phyloP scores from a whole-genome alignment of 306 rosid genomes.

The Clitoria ternatea region DNA sequence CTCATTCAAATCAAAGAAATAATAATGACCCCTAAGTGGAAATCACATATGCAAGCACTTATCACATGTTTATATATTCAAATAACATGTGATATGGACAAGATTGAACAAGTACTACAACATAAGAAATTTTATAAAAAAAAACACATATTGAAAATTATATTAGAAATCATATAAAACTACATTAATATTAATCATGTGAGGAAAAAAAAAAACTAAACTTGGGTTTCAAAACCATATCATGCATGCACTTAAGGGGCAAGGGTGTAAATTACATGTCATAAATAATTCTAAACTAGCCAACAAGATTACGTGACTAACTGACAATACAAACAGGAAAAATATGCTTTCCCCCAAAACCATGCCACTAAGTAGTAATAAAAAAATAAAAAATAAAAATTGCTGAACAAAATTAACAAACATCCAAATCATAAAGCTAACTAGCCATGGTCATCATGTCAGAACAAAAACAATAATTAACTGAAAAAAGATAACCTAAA shows the following conservation, averaged over 20 bases:
- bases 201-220: no score
- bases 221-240: not conserved
- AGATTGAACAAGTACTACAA: no score
- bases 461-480: constrained; percentile 4
- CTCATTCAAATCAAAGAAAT: not conserved
- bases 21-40: not conserved
- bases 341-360: constrained; percentile 4
- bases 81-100: not conserved
- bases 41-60: no score
- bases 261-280: not conserved
- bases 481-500: not conserved
- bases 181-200: no score
- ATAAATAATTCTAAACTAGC: not conserved
- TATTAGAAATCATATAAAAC: no score
- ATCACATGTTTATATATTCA: not conserved
- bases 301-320: constrained; percentile 12
- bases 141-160: no score
- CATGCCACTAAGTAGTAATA: constrained; percentile 4
- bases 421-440: not conserved
- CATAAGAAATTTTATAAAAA: no score
- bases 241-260: constrained; percentile 1
- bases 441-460: not conserved
- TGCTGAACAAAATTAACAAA: not conserved
- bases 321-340: not conserved
- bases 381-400: not conserved